These are phyloP conservation scores for Alternaria tenuissima DNA, from an alignment of 2,329 filamentous ascomycete species.

Conservation along the genomic window DNA sequence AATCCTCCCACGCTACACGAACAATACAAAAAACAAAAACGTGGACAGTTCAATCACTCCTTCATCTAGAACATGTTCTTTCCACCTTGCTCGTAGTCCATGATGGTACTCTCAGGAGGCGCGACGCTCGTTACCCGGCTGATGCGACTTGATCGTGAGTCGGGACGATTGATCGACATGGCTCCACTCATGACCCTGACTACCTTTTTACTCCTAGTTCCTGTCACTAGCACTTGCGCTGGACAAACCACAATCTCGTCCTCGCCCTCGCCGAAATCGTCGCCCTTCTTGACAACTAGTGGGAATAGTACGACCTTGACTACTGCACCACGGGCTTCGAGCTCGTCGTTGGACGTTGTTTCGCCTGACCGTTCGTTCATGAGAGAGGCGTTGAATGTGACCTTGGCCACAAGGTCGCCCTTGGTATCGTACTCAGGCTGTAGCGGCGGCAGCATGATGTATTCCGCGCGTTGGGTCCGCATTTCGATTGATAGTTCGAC, in stretches of 20 bases:
- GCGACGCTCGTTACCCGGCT: constrained; percentile 41
- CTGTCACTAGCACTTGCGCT: constrained; percentile 86
- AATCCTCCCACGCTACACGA: constrained; percentile 14
- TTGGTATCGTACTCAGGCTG: constrained; percentile 95
- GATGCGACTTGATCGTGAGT: constrained; percentile 33
- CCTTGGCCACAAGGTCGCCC: constrained; percentile 86
- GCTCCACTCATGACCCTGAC: constrained; percentile 60
- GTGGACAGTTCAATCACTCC: constrained; percentile 4
- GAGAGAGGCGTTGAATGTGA: constrained; percentile 88
- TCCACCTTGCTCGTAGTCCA: constrained; percentile 41
- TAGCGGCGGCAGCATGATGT: constrained; percentile 96
- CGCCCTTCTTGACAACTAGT: constrained; percentile 93
- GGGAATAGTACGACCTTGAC: constrained; percentile 96
- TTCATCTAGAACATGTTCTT: constrained; percentile 40
- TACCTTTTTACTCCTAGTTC: constrained; percentile 56
- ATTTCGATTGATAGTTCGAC: constrained; percentile 94
- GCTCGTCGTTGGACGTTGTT: constrained; percentile 75
- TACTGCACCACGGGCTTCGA: constrained; percentile 77
- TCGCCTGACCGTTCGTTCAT: constrained; percentile 92
- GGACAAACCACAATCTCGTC: constrained; percentile 96
- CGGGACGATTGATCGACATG: constrained; percentile 55
- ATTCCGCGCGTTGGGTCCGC: constrained; percentile 95
- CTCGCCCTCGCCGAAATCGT: constrained; percentile 85
- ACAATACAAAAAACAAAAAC: constrained; percentile 11
- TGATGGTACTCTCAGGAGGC: constrained; percentile 43